A percentile compares a stretch with the other conserved stretches of the same genome.
Conservation (phyloP, 2,329 filamentous ascomycete species). For the Aspergillus sojae region DNA sequence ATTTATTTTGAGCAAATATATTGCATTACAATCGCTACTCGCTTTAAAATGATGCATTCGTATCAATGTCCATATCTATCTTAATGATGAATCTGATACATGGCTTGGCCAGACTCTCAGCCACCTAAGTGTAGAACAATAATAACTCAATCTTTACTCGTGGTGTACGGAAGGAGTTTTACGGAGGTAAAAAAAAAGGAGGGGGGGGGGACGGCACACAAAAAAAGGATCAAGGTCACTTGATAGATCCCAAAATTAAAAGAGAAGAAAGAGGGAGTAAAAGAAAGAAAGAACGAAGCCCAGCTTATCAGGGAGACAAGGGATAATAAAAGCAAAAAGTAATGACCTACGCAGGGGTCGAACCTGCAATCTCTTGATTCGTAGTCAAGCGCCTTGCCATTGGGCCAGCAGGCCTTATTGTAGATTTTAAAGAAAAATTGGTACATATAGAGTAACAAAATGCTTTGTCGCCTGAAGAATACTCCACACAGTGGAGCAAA, state of each 20-base stretch:
- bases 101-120: neutral
- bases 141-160: neutral
- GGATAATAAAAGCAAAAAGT: neutral
- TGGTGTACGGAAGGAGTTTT: neutral
- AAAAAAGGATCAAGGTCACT: too few relatives aligned
- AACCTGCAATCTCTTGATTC: conserved; percentile 57
- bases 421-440: fast-evolving
- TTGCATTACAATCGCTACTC: neutral
- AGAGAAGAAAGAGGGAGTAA: neutral
- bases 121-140: too few relatives aligned
- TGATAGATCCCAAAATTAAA: too few relatives aligned
- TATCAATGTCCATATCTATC: neutral
- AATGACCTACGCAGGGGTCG: conserved; percentile 45
- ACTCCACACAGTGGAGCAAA: neutral
- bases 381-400: conserved; percentile 56
- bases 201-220: neutral
- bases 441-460: neutral
- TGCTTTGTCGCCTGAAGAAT: neutral
- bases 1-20: neutral
- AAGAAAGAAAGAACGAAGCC: neutral
- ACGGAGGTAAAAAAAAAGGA: neutral
- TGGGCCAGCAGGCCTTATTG: conserved; percentile 10
- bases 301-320: neutral
- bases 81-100: neutral
- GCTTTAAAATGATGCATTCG: neutral